Percentiles rank a stretch among this genome's conserved stretches.
phyloP scores from a whole-genome alignment of 208 protist species.

The Trypanosoma caninum region DNA sequence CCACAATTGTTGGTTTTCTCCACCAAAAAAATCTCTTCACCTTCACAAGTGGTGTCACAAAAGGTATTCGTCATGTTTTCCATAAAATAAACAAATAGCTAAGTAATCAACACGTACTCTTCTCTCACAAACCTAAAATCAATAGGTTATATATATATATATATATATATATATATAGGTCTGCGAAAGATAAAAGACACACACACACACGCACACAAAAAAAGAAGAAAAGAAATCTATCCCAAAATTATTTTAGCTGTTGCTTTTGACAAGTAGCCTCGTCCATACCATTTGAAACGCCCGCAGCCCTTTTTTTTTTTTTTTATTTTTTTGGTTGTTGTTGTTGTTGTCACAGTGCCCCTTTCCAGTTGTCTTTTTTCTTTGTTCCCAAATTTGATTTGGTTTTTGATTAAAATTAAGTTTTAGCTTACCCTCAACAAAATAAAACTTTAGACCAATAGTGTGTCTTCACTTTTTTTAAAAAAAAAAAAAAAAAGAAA shows the following conservation, averaged over 20 bases:
- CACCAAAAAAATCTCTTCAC: neutral
- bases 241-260: too few relatives aligned
- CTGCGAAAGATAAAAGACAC: too few relatives aligned
- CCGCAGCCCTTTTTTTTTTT: neutral
- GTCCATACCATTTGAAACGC: too few relatives aligned
- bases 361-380: neutral
- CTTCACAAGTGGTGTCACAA: neutral
- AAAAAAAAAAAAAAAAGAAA: neutral
- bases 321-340: neutral
- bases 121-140: neutral
- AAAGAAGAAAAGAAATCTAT: too few relatives aligned
- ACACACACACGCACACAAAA: too few relatives aligned
- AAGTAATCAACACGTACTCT: neutral
- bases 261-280: too few relatives aligned
- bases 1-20: neutral
- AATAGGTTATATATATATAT: neutral
- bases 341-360: too few relatives aligned
- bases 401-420: neutral
- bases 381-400: constrained; percentile 4
- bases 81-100: neutral
- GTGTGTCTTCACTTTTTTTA: too few relatives aligned
- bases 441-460: too few relatives aligned
- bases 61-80: neutral
- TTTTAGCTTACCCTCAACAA: too few relatives aligned
- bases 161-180: neutral